Evolutionary conservation across 805 yeast genomes (phyloP).

Genomic region (Tetrapisispora iriomotensis): DNA sequence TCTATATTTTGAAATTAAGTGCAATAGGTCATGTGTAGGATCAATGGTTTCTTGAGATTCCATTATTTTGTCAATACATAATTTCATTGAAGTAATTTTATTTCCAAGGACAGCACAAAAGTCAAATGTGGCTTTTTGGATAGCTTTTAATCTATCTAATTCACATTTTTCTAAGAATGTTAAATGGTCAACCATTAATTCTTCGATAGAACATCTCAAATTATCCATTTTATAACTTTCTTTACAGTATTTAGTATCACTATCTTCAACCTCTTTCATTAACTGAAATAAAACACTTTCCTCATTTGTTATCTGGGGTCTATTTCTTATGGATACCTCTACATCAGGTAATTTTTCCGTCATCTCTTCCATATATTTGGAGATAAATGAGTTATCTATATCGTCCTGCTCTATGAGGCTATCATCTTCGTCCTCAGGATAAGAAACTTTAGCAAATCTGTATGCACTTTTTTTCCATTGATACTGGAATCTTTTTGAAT

Average conservation of each 20-base stretch:
- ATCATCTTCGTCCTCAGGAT: constrained; percentile 7
- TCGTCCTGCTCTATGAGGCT: constrained; percentile 1
- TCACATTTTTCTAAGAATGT: constrained; percentile 78
- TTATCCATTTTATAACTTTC: constrained; percentile 52
- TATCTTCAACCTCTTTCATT: constrained; percentile 44
- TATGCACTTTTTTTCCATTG: constrained; percentile 74
- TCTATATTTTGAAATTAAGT: constrained; percentile 53
- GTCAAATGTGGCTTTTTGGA: constrained; percentile 67
- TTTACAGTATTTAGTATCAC: constrained; percentile 48
- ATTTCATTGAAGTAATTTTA: constrained; percentile 47
- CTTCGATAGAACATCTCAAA: constrained; percentile 65
- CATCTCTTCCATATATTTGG: neutral
- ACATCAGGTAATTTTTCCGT: constrained; percentile 1
- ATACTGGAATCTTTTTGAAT: constrained; percentile 61
- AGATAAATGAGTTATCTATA: neutral
- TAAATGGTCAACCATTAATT: constrained; percentile 57
- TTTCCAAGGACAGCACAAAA: constrained; percentile 58
- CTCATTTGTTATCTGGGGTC: constrained; percentile 17
- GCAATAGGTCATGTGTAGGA: constrained; percentile 58
- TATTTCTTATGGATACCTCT: constrained; percentile 3
- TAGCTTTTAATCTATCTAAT: constrained; percentile 61
- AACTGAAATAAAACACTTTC: constrained; percentile 43
- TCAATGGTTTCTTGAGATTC: constrained; percentile 61
- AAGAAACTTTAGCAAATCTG: constrained; percentile 37
- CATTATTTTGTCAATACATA: constrained; percentile 49